Evolutionary conservation across 1,284 basidiomycete genomes (phyloP).

Genomic region (Ceratobasidium papillatum): DNA sequence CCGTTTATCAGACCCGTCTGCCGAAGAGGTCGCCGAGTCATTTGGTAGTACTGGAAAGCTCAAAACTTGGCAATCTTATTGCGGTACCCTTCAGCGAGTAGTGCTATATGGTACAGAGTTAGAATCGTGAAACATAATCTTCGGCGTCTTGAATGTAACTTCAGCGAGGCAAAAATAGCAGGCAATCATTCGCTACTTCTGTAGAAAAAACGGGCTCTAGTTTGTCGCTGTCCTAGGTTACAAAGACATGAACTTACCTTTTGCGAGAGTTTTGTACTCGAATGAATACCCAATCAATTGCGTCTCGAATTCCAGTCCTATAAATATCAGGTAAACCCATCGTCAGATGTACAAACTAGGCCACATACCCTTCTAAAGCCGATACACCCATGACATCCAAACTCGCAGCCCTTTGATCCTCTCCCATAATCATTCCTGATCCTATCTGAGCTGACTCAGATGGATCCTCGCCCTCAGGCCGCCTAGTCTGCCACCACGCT

Average conservation of each 20-base stretch:
- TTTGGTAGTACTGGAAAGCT: constrained; percentile 11
- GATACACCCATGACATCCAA: constrained; percentile 91
- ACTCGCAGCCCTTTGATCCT: constrained; percentile 62
- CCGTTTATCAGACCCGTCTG: constrained; percentile 3
- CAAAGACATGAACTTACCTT: constrained; percentile 48
- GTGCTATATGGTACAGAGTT: constrained; percentile 15
- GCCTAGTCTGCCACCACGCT: constrained; percentile 72
- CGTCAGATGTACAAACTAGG: not conserved
- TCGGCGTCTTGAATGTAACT: not conserved
- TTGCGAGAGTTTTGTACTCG: constrained; percentile 87
- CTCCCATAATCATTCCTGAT: constrained; percentile 52
- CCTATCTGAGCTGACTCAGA: constrained; percentile 40
- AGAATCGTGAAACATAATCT: not conserved
- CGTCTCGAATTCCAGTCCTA: constrained; percentile 88
- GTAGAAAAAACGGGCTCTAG: not conserved
- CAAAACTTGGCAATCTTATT: constrained; percentile 22
- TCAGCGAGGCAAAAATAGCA: too few species aligned
- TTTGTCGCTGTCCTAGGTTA: not conserved
- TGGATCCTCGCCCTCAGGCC: constrained; percentile 60
- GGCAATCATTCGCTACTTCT: constrained; percentile 22
- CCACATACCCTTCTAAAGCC: constrained; percentile 83
- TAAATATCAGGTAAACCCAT: constrained; percentile 9
- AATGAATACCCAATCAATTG: constrained; percentile 93
- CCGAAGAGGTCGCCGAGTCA: constrained; percentile 2
- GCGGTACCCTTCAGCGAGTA: constrained; percentile 5